Base-by-base conservation (phyloP, 495 filamentous ascomycete species). In the Xylaria scruposa region DNA sequence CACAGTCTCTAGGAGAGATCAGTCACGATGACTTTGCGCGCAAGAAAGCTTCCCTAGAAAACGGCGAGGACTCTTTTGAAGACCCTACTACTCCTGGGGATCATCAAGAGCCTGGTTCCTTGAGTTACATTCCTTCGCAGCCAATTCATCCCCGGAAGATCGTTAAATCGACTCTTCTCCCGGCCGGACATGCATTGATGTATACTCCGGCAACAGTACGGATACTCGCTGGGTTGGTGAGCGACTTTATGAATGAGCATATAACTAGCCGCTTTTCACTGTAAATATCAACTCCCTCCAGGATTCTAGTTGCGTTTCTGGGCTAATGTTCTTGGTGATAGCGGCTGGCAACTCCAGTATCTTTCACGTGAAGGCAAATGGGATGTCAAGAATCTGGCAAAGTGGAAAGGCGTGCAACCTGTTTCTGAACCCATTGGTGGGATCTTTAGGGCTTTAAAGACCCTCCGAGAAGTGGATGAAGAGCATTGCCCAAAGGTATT, bases 351-450 rank as follows among this genome's bases (percentile, higher is more conserved):
- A 82, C 84, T 98, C 21, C 91, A 94, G 75, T 89, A 94, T 78
- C 88, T 98, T 31, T 91, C 91, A 47, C 92, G 90, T 3, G 92
- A 93, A 68, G 94, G 95, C 15, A 98, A 98, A 83, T 98, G 95
- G 95, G 95, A 97, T 78, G 93, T 98, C 70, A 98, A 98, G 84
- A 98, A 98, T 79, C 88, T 97, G 15, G 90, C 86, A 68, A 98
- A 98, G 75, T 98, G 95, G 95, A 86, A 92, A 74, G 88, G 88
- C 38, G 91, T 97, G 0, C 79, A 82, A 10, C 91, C 94, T 2
- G 92, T 97, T 26, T 96, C 93, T 1, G 85, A 87, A 29, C 89
- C 91, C 7, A 95, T 98, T 59, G 89, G 81, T 5, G 88, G 90
- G 38, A 84, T 92, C 19, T 97, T 97, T 79, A 88, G 91, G 2